phyloP scores from a whole-genome alignment of 495 filamentous ascomycete species.

The Podospora comata region DNA sequence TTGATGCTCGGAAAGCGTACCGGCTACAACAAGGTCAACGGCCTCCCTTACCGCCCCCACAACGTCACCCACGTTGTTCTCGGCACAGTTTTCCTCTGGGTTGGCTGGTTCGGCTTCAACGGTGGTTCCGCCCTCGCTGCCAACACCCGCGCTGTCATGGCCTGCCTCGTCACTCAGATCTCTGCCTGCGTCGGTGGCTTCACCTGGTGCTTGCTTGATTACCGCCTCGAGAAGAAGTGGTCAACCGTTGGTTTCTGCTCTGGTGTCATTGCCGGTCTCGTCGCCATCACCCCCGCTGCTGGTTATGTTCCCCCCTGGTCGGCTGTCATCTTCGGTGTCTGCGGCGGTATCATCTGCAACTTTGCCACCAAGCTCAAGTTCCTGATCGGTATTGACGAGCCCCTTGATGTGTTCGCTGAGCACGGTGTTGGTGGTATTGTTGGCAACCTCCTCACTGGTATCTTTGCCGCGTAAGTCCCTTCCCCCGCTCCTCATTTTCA shows the following conservation, averaged over 20 bases:
- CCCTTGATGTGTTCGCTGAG: constrained; percentile 92
- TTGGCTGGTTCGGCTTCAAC: constrained; percentile 99
- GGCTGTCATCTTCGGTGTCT: constrained; percentile 82
- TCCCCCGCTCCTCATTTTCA: neutral
- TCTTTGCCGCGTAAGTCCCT: constrained; percentile 72
- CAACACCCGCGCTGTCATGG: constrained; percentile 83
- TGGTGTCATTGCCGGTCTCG: constrained; percentile 87
- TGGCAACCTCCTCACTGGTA: constrained; percentile 84
- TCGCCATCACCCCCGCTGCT: constrained; percentile 91
- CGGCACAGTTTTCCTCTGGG: constrained; percentile 97
- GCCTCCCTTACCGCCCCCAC: constrained; percentile 94
- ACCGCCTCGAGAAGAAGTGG: constrained; percentile 93
- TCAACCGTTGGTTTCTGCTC: constrained; percentile 97
- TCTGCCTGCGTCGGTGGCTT: constrained; percentile 83
- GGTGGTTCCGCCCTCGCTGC: constrained; percentile 86
- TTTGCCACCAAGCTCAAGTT: constrained; percentile 98
- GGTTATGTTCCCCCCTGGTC: constrained; percentile 90
- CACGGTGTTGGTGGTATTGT: constrained; percentile 86
- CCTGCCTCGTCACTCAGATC: constrained; percentile 67
- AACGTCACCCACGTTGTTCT: constrained; percentile 97
- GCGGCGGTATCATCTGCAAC: constrained; percentile 83
- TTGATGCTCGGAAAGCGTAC: constrained; percentile 88
- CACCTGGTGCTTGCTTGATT: constrained; percentile 94
- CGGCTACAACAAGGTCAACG: constrained; percentile 75
- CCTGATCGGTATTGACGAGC: constrained; percentile 80